These are phyloP conservation scores for Litsea cubeba DNA, from an alignment of 164 flowering plant genomes.

Conservation along the genomic window DNA sequence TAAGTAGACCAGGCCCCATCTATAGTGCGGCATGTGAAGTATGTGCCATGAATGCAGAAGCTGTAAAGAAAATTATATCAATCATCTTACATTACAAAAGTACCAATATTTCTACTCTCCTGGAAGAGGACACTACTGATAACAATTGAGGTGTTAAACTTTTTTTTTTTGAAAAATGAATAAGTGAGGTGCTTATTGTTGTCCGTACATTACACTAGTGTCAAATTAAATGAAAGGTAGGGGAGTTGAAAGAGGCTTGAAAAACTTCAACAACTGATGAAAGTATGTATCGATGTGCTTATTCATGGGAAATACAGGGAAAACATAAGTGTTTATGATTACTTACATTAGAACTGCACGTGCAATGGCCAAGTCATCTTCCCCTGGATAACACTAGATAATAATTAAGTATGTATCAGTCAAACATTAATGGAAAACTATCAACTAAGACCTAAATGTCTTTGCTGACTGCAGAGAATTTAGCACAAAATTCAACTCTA, in stretches of 20 bases:
- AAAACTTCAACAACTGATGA: not conserved
- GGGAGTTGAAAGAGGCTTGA: not conserved
- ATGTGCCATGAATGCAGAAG: too few relatives aligned
- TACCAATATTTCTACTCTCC: too few relatives aligned
- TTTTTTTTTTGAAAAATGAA: too few relatives aligned
- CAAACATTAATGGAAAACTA: not conserved
- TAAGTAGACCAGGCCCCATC: too few relatives aligned
- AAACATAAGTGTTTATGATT: not conserved
- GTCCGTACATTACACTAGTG: not conserved
- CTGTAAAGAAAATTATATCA: too few relatives aligned
- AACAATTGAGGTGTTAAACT: too few relatives aligned
- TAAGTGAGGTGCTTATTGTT: too few relatives aligned
- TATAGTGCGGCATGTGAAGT: too few relatives aligned
- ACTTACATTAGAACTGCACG: slow-evolving; percentile 84
- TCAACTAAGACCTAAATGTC: not conserved
- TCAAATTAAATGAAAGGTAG: not conserved
- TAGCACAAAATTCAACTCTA: too few relatives aligned
- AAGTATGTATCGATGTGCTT: not conserved
- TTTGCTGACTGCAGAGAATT: too few relatives aligned
- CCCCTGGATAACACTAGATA: slow-evolving; percentile 96
- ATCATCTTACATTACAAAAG: too few relatives aligned
- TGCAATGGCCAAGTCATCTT: slow-evolving; percentile 95
- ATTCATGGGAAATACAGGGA: not conserved
- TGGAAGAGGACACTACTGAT: too few relatives aligned
- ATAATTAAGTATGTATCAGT: slow-evolving; percentile 9